Conservation (phyloP, 352 stramenopile genomes). For the Globisporangium radiosum region DNA sequence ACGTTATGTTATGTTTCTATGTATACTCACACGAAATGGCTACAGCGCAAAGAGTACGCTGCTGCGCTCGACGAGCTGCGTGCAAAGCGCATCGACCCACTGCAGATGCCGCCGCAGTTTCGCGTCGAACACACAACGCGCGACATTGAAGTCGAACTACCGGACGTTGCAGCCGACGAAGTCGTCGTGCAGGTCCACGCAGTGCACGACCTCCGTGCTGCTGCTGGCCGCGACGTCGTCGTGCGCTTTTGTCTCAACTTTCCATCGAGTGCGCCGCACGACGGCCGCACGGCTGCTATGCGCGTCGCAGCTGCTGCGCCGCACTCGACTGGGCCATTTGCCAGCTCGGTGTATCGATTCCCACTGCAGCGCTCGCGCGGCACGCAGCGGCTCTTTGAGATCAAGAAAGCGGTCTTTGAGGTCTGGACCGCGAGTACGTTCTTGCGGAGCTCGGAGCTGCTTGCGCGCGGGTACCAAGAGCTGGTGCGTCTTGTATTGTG, state of each 20-base stretch:
- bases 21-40: neutral
- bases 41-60: constrained; percentile 56
- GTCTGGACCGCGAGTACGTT: constrained; percentile 59
- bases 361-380: constrained; percentile 53
- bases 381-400: constrained; percentile 70
- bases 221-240: constrained; percentile 45
- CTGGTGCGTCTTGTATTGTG: constrained; percentile 27
- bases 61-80: constrained; percentile 42
- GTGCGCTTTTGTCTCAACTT: constrained; percentile 77
- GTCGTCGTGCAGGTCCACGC: constrained; percentile 43
- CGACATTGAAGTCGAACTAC: constrained; percentile 39
- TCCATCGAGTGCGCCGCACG: constrained; percentile 41
- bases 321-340: constrained; percentile 20
- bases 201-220: constrained; percentile 33
- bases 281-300: constrained; percentile 46
- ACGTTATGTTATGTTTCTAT: no score
- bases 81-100: constrained; percentile 34
- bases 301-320: constrained; percentile 23
- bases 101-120: constrained; percentile 44
- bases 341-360: constrained; percentile 30
- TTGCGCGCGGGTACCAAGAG: constrained; percentile 58
- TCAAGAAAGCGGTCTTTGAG: constrained; percentile 76
- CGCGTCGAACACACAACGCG: constrained; percentile 28
- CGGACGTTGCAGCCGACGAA: constrained; percentile 39
- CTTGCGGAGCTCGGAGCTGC: constrained; percentile 57